These are phyloP conservation scores for Chlamydomonas sp. DNA, from an alignment of 139 green algal genomes.

Conservation along the genomic window DNA sequence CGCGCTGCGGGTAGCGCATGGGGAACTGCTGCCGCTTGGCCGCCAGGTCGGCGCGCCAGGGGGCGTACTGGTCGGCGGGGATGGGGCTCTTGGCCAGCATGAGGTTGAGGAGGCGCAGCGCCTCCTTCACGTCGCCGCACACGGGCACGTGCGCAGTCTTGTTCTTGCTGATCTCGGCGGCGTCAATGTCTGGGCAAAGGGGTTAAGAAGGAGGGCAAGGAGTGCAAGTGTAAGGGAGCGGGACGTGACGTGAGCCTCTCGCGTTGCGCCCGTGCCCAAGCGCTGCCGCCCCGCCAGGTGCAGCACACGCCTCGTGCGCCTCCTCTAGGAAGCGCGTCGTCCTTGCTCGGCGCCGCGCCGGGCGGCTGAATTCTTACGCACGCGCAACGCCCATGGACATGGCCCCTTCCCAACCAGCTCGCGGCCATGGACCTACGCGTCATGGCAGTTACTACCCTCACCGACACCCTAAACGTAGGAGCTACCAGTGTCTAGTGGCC, in stretches of 20 bases:
- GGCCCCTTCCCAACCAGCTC: too few species aligned
- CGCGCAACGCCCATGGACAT: too few species aligned
- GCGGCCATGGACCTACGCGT: too few species aligned
- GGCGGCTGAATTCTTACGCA: too few species aligned
- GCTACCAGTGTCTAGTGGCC: too few species aligned
- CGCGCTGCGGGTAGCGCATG: constrained; percentile 84
- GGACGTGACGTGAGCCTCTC: neutral
- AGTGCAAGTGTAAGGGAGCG: neutral
- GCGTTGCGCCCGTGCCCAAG: too few species aligned
- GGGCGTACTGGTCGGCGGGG: constrained; percentile 34
- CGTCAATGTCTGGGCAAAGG: constrained; percentile 88
- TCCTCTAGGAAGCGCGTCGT: too few species aligned
- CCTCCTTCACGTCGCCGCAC: constrained; percentile 81
- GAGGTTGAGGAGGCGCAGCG: constrained; percentile 80
- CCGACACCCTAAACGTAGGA: too few species aligned
- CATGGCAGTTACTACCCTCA: too few species aligned
- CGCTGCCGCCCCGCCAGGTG: too few species aligned
- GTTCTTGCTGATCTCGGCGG: constrained; percentile 99
- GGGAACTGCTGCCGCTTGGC: constrained; percentile 83
- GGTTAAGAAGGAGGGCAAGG: neutral
- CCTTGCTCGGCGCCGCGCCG: too few species aligned
- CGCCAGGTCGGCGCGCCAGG: constrained; percentile 76
- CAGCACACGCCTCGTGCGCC: too few species aligned
- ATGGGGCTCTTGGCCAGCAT: constrained; percentile 59
- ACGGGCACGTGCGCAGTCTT: constrained; percentile 93